Percentiles rank a stretch among this genome's conserved stretches.
Evolutionary conservation across 2,329 filamentous ascomycete genomes (phyloP).

Genomic region (Penicillium sp.): DNA sequence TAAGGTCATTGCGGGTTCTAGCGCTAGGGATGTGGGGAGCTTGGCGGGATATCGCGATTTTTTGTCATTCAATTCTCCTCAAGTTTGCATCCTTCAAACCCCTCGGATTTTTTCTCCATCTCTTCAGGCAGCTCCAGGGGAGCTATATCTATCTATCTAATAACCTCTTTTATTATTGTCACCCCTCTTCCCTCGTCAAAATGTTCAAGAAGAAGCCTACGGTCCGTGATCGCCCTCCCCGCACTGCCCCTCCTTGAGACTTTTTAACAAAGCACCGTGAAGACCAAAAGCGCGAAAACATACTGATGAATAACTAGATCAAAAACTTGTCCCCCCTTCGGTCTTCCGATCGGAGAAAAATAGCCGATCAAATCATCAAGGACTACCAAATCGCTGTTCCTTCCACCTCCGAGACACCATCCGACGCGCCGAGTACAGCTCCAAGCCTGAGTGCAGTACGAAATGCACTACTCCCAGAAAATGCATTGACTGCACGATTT

Average conservation of each 20-base stretch:
- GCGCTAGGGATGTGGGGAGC: neutral
- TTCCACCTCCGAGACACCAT: constrained; percentile 27
- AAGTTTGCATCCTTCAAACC: neutral
- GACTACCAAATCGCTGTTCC: constrained; percentile 58
- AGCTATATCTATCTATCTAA: neutral
- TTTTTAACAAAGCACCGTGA: neutral
- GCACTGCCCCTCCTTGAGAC: constrained; percentile 24
- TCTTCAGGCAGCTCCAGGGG: neutral
- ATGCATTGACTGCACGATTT: constrained; percentile 62
- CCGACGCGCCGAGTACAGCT: constrained; percentile 36
- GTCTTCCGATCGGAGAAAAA: constrained; percentile 66
- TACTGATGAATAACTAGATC: constrained; percentile 47
- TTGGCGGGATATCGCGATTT: neutral
- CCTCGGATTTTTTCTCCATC: neutral
- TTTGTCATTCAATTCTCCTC: neutral
- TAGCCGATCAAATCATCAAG: constrained; percentile 66
- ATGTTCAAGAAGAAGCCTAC: constrained; percentile 68
- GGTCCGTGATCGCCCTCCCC: constrained; percentile 38
- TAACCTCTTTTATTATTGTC: neutral
- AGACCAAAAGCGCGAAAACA: neutral
- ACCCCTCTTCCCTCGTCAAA: neutral
- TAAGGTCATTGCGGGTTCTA: neutral
- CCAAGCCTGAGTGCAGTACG: constrained; percentile 54
- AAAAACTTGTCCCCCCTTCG: constrained; percentile 66
- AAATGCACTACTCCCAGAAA: constrained; percentile 63